Evolutionary conservation across 1,284 basidiomycete genomes (phyloP).

Genomic region (Thecaphora frezii): DNA sequence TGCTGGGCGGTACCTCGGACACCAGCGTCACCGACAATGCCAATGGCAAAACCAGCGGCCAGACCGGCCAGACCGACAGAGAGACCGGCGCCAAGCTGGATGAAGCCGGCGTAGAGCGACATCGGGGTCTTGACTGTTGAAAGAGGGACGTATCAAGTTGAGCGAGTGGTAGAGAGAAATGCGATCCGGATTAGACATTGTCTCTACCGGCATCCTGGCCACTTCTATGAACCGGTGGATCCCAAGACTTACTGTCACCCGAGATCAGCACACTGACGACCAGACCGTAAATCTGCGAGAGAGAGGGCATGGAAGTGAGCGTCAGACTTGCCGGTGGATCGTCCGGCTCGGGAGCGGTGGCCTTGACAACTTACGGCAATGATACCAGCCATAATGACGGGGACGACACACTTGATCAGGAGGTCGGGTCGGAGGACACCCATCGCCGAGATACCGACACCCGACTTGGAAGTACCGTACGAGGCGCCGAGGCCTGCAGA

Average conservation of each 20-base stretch:
- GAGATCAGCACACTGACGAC: constrained; percentile 64
- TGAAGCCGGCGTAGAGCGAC: constrained; percentile 78
- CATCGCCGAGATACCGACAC: constrained; percentile 94
- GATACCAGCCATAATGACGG: constrained; percentile 99
- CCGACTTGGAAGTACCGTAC: constrained; percentile 94
- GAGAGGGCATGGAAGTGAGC: too few species aligned
- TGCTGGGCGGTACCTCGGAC: constrained; percentile 66
- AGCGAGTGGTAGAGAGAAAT: too few species aligned
- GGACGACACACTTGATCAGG: constrained; percentile 97
- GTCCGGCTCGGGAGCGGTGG: not conserved
- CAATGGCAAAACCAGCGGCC: constrained; percentile 97
- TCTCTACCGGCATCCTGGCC: too few species aligned
- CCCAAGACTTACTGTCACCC: constrained; percentile 51
- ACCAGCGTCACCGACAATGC: constrained; percentile 87
- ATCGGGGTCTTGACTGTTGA: constrained; percentile 60
- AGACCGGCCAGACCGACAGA: constrained; percentile 89
- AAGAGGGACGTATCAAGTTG: too few species aligned
- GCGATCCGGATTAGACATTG: too few species aligned
- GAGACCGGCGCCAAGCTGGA: constrained; percentile 90
- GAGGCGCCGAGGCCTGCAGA: constrained; percentile 79
- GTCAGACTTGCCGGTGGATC: too few species aligned
- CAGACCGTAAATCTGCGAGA: constrained; percentile 64
- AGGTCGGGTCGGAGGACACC: constrained; percentile 93
- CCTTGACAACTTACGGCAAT: constrained; percentile 64
- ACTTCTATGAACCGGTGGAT: too few species aligned